Base-by-base conservation (phyloP, 2,329 filamentous ascomycete species). In the Ceratocystis alfenasii region DNA sequence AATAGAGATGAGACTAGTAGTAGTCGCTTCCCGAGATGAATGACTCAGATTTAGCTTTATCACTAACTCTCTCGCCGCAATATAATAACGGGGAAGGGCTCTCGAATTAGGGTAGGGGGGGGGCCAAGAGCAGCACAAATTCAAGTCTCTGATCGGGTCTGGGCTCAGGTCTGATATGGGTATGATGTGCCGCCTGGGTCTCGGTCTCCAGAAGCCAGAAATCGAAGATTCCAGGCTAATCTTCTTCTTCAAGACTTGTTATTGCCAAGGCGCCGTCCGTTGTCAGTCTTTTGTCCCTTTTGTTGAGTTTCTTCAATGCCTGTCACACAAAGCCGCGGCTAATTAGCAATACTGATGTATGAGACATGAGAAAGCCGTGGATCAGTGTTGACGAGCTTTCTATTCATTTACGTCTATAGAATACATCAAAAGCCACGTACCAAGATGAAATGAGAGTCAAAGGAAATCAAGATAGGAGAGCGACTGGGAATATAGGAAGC, bases 291-390 rank as follows among this genome's bases (percentile, higher is more conserved):
- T 28, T 30, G 12, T 57, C n/a, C 12, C 25, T 57, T 28, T 30
- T 7, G 53, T 12, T 28, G 53, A 3, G 36, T 12, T 28, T 57
- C 53, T 57, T 7, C 5, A 57, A n/a, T 57, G 22, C 12, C 30
- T 30, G 53, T 30, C 17, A 33, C 53, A 57, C 53, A 57, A 57
- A 22, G 10, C 22, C 15, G 15, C 33, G 5, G n/a, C 10, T 8
- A 61, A 33, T 30, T 50, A 63, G 62, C 46, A 63, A 41, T 12
- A 15, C 46, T 25, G 28, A n/a, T 44, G 15, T 28, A 25, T 63
- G 41, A 53, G 25, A 57, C 53, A 57, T 3, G 48, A 20, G 7
- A 53, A 30, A 22, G 10, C 5, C 8, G 48, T 12, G 48, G 48
- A 50, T 50, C 48, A 50, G 10, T 25, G 48, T 50, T 41, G 48